These are phyloP conservation scores for Rutstroemia sydowiana DNA, from an alignment of 2,329 filamentous ascomycete genomes.

Conservation along the genomic window DNA sequence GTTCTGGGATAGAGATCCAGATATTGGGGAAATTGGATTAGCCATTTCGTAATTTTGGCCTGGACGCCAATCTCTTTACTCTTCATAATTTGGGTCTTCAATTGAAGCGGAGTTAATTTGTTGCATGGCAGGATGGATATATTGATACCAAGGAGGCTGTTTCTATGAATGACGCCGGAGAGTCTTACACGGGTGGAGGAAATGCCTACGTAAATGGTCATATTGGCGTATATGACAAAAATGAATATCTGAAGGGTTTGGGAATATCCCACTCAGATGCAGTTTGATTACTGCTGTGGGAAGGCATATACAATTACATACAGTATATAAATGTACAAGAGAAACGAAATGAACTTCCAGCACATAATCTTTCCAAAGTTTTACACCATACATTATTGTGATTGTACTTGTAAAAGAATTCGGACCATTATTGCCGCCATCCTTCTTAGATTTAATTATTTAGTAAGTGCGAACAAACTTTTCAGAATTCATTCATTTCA, in stretches of 20 bases:
- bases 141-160: constrained; percentile 10
- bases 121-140: not conserved
- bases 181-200: constrained; percentile 1
- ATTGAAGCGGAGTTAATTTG: constrained; percentile 2
- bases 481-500: too few species aligned
- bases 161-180: not conserved
- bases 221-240: too few species aligned
- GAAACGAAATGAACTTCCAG: too few species aligned
- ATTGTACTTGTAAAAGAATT: too few species aligned
- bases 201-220: not conserved
- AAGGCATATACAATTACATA: too few species aligned
- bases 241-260: too few species aligned
- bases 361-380: too few species aligned
- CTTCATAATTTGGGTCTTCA: not conserved
- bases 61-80: constrained; percentile 2
- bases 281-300: constrained; percentile 1
- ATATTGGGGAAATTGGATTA: constrained; percentile 7
- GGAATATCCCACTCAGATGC: not conserved
- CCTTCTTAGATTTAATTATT: too few species aligned
- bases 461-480: too few species aligned
- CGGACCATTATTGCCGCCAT: too few species aligned
- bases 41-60: constrained; percentile 8
- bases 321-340: too few species aligned
- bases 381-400: too few species aligned
- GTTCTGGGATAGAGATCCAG: constrained; percentile 3